These are phyloP conservation scores for Saturnispora ahearnii DNA, from an alignment of 805 yeast species.

Conservation along the genomic window DNA sequence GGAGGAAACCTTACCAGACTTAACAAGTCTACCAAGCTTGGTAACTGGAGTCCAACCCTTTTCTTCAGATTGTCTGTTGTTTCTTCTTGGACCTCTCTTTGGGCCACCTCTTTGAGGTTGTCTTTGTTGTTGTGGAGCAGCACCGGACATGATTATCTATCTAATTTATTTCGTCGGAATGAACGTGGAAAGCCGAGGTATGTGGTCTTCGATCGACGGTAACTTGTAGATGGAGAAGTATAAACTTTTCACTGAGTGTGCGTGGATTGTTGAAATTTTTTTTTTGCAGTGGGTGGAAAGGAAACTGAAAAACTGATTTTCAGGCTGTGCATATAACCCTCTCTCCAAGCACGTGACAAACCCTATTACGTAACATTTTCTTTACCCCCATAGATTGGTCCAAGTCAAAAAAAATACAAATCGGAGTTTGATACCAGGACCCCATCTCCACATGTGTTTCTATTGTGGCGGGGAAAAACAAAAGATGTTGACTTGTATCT, in stretches of 20 bases:
- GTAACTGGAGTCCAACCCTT: slow-evolving; percentile 99
- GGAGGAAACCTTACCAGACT: slow-evolving; percentile 95
- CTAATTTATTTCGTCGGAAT: slow-evolving; percentile 40
- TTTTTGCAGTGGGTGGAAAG: background rate
- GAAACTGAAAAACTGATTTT: background rate
- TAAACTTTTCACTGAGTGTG: background rate
- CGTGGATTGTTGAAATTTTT: background rate
- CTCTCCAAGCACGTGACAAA: background rate
- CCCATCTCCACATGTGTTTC: too few relatives aligned
- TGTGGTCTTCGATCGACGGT: slow-evolving; percentile 58
- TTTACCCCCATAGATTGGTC: too few relatives aligned
- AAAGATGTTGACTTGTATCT: too few relatives aligned
- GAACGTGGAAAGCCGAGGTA: slow-evolving; percentile 63
- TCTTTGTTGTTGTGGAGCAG: slow-evolving; percentile 23
- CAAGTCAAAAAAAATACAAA: too few relatives aligned
- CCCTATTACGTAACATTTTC: background rate
- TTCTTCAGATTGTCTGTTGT: slow-evolving; percentile 86
- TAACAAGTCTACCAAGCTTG: slow-evolving; percentile 99
- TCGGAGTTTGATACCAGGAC: too few relatives aligned
- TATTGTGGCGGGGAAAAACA: too few relatives aligned
- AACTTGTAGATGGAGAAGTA: slow-evolving; percentile 3
- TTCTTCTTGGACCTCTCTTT: slow-evolving; percentile 49
- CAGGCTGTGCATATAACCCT: background rate
- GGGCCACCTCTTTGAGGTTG: slow-evolving; percentile 40
- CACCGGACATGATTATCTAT: slow-evolving; percentile 33